phyloP scores from a whole-genome alignment of 148 eudicot genomes.

The Cornus florida region DNA sequence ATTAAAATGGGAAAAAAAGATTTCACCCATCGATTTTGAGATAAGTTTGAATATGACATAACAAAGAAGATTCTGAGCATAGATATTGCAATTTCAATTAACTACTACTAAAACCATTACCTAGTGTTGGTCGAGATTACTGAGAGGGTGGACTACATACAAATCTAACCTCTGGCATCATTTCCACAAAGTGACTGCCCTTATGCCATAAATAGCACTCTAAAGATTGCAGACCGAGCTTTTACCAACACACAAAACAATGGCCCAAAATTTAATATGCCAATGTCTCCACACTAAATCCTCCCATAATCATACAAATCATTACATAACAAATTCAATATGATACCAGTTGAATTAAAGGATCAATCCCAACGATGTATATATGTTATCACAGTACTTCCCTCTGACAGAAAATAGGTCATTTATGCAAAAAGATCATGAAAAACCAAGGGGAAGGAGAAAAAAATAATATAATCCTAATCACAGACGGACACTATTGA shows the following conservation, averaged over 20 bases:
- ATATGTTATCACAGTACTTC: not conserved
- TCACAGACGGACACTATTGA: too few relatives aligned
- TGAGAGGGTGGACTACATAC: not conserved
- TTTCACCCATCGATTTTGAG: not conserved
- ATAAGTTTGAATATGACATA: not conserved
- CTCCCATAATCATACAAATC: not conserved
- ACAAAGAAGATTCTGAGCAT: not conserved
- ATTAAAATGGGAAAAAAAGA: not conserved
- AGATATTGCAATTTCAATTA: too few relatives aligned
- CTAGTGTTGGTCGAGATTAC: not conserved
- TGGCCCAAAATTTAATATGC: too few relatives aligned
- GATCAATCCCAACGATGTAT: not conserved
- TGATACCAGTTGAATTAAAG: not conserved
- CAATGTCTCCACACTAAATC: not conserved
- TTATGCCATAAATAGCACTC: not conserved
- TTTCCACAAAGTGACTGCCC: not conserved
- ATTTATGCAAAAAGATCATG: not conserved
- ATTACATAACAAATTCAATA: not conserved
- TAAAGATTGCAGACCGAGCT: too few relatives aligned
- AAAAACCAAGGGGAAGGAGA: not conserved
- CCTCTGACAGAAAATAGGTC: not conserved
- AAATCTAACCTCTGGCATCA: not conserved
- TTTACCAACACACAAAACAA: too few relatives aligned
- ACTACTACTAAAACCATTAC: not conserved
- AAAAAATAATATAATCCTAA: too few relatives aligned